Conservation (phyloP, 208 protist species). For the Trypanosoma scelopori region DNA sequence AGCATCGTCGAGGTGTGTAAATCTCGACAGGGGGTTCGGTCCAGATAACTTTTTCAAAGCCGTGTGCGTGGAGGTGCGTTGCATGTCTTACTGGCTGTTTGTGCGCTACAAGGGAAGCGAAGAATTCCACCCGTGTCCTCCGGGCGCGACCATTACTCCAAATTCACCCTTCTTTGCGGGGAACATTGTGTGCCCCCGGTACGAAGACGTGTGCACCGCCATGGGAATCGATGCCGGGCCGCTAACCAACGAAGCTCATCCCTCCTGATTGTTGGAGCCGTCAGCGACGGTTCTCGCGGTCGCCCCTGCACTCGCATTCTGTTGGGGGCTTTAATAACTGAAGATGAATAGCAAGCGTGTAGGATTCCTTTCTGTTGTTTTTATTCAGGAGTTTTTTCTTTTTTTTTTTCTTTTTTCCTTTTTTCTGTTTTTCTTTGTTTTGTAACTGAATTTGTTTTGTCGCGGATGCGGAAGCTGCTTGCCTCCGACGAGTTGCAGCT, state of each 20-base stretch:
- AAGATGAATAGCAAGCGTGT: too few species aligned
- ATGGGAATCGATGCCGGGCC: neutral
- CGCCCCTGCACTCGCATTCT: neutral
- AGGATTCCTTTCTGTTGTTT: too few species aligned
- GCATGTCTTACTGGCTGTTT: neutral
- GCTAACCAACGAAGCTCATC: too few species aligned
- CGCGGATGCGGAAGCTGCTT: too few species aligned
- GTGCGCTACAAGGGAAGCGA: constrained; percentile 7
- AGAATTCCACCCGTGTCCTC: constrained; percentile 9
- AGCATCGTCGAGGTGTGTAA: neutral
- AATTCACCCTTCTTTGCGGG: neutral
- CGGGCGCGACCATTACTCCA: neutral
- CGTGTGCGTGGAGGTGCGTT: constrained; percentile 15
- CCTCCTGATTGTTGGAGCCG: neutral
- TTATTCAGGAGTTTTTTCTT: too few species aligned
- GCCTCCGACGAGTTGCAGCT: too few species aligned
- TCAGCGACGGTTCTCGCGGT: neutral
- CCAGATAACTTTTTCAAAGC: neutral
- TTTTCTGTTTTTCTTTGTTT: too few species aligned
- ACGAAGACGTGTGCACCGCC: constrained; percentile 14
- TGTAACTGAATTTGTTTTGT: too few species aligned
- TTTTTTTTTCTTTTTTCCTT: too few species aligned
- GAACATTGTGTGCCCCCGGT: constrained; percentile 12
- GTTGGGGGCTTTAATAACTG: too few species aligned
- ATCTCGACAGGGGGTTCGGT: neutral